Conservation (phyloP, 192 early-diverging fungal genomes). For the Umbelopsis ramanniana region DNA sequence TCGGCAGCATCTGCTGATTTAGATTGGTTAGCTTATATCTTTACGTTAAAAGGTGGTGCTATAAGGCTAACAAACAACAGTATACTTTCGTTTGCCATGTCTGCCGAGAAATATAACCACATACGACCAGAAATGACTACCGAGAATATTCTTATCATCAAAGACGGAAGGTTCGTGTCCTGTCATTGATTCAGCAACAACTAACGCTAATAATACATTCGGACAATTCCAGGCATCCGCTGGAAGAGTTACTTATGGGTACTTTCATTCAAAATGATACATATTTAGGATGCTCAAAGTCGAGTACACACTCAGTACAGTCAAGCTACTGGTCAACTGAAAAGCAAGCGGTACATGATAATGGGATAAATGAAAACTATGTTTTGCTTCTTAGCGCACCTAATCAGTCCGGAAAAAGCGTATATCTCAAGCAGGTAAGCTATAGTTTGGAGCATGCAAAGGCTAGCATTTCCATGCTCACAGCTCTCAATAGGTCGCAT, state of each 20-base stretch:
- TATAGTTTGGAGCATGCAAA: too few relatives aligned
- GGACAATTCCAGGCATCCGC: conserved; percentile 58
- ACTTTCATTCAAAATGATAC: conserved; percentile 79
- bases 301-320: not conserved
- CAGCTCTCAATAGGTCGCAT: conserved; percentile 54
- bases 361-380: conserved; percentile 23
- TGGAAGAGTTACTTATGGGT: conserved; percentile 60
- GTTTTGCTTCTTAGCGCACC: conserved; percentile 80
- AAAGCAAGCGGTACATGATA: not conserved
- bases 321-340: not conserved
- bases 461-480: not conserved
- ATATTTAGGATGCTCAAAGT: conserved; percentile 32
- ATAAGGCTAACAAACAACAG: conserved; percentile 35
- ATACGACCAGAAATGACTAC: conserved; percentile 57
- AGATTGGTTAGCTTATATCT: conserved; percentile 62
- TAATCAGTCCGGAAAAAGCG: conserved; percentile 85
- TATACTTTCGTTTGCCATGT: conserved; percentile 64
- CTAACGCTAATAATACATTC: not conserved
- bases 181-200: not conserved
- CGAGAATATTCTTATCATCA: conserved; percentile 60
- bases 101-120: conserved; percentile 61
- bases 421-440: conserved; percentile 69
- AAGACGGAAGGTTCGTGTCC: conserved; percentile 56
- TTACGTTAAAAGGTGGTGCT: not conserved
- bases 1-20: conserved; percentile 61